Evolutionary conservation across 257 asterid genomes (phyloP).

Genomic region (Ajuga chamaepitys): DNA sequence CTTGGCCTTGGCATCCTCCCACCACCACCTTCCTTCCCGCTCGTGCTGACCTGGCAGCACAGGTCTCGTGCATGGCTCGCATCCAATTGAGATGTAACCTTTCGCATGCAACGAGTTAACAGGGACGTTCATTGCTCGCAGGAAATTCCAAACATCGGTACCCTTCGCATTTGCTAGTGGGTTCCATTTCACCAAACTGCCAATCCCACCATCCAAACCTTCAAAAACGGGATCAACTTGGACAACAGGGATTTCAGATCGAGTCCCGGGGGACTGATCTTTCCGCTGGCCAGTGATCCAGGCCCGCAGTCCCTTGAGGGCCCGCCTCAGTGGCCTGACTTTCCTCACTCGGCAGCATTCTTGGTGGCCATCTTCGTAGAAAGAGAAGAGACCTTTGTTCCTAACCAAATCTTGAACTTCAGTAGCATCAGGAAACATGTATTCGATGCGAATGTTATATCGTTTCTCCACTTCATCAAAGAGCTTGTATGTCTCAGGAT

Average conservation of each 20-base stretch:
- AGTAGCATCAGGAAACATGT: constrained; percentile 79
- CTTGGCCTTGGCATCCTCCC: constrained; percentile 94
- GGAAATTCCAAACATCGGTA: constrained; percentile 61
- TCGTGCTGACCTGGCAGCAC: constrained; percentile 88
- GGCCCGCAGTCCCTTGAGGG: constrained; percentile 73
- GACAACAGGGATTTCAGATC: constrained; percentile 72
- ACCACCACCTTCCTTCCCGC: constrained; percentile 97
- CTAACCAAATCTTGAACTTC: constrained; percentile 82
- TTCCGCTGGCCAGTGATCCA: constrained; percentile 93
- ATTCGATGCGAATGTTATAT: constrained; percentile 65
- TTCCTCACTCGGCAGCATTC: constrained; percentile 92
- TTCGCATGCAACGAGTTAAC: constrained; percentile 64
- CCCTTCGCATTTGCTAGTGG: constrained; percentile 74
- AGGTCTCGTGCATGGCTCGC: constrained; percentile 86
- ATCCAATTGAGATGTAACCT: constrained; percentile 77
- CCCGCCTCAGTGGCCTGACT: constrained; percentile 70
- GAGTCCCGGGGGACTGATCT: constrained; percentile 93
- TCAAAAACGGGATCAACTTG: constrained; percentile 84
- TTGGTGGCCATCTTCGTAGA: constrained; percentile 88
- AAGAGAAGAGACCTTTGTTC: constrained; percentile 80
- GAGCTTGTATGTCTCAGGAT: constrained; percentile 71
- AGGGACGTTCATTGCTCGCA: constrained; percentile 66
- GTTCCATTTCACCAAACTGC: constrained; percentile 90
- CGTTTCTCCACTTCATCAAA: constrained; percentile 77
- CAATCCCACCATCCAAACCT: constrained; percentile 69